These are phyloP conservation scores for Achaetomium macrosporum DNA, from an alignment of 2,329 filamentous ascomycete genomes.

Conservation along the genomic window DNA sequence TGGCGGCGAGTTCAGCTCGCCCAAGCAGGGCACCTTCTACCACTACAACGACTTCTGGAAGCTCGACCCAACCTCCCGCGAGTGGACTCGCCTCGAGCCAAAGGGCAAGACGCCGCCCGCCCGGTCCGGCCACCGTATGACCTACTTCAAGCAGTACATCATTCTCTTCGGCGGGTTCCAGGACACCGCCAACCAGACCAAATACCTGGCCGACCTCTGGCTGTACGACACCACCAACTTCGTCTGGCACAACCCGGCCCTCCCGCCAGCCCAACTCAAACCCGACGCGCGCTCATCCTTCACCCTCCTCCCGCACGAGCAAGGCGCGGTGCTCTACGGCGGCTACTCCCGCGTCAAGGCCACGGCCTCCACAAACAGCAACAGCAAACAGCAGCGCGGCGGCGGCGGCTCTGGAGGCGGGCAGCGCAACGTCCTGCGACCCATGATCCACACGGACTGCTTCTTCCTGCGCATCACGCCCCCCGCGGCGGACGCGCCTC, in stretches of 20 bases:
- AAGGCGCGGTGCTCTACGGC: constrained; percentile 83
- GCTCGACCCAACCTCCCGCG: constrained; percentile 73
- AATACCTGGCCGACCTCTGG: constrained; percentile 91
- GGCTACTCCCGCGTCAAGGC: constrained; percentile 90
- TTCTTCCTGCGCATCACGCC: constrained; percentile 83
- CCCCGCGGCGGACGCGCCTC: constrained; percentile 59
- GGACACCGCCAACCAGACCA: constrained; percentile 90
- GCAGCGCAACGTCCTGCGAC: constrained; percentile 70
- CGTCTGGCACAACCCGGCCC: constrained; percentile 70
- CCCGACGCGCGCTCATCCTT: constrained; percentile 90
- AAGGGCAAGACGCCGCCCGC: constrained; percentile 75
- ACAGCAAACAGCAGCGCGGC: constrained; percentile 51
- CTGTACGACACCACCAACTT: constrained; percentile 88
- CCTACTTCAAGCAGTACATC: constrained; percentile 91
- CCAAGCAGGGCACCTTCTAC: constrained; percentile 97
- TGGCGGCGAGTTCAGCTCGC: constrained; percentile 92
- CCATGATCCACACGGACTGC: constrained; percentile 88
- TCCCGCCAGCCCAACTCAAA: constrained; percentile 75
- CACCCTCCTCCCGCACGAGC: constrained; percentile 83
- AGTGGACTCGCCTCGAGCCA: constrained; percentile 86
- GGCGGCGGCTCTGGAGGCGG: constrained; percentile 40
- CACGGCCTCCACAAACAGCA: constrained; percentile 52
- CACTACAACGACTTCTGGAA: constrained; percentile 99
- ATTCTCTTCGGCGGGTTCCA: constrained; percentile 95
- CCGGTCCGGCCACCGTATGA: constrained; percentile 90